Conservation (phyloP, 2,329 filamentous ascomycete genomes). For the Neoarthrinium moseri region DNA sequence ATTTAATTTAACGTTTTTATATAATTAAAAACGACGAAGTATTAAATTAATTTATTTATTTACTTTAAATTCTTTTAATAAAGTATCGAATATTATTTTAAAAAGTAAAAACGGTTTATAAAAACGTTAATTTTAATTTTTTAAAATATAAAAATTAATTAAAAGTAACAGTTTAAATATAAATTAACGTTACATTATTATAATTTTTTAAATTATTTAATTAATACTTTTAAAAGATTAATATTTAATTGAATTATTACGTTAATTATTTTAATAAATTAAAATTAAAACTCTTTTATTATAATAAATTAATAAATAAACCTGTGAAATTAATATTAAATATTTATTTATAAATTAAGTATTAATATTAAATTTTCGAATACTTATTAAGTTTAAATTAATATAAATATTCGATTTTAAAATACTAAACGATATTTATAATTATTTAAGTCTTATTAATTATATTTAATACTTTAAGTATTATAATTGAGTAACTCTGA, state of each 20-base stretch:
- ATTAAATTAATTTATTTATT: conserved; percentile 5
- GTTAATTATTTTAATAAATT: too few relatives aligned
- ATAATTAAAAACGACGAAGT: too few relatives aligned
- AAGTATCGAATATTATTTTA: not conserved
- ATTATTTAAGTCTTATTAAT: not conserved
- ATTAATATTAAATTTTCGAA: too few relatives aligned
- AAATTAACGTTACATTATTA: too few relatives aligned
- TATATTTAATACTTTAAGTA: not conserved
- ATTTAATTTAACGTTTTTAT: conserved; percentile 5
- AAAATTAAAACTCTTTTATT: conserved; percentile 2
- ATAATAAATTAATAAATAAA: not conserved
- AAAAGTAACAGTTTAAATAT: too few relatives aligned
- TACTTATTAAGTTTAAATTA: too few relatives aligned
- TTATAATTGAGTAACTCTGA: not conserved
- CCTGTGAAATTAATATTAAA: not conserved
- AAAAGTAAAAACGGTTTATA: not conserved
- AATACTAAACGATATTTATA: not conserved
- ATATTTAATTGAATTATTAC: too few relatives aligned
- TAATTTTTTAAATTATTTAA: not conserved
- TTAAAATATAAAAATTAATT: too few relatives aligned
- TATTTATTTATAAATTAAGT: too few relatives aligned
- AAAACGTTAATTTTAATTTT: not conserved
- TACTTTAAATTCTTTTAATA: conserved; percentile 2
- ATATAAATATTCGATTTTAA: too few relatives aligned
- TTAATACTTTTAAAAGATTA: too few relatives aligned